A percentile compares a stretch with the other conserved stretches of the same genome.
These are phyloP conservation scores for Aspergillus fumigatiaffinis DNA, from an alignment of 2,329 filamentous ascomycete genomes.

Conservation along the genomic window DNA sequence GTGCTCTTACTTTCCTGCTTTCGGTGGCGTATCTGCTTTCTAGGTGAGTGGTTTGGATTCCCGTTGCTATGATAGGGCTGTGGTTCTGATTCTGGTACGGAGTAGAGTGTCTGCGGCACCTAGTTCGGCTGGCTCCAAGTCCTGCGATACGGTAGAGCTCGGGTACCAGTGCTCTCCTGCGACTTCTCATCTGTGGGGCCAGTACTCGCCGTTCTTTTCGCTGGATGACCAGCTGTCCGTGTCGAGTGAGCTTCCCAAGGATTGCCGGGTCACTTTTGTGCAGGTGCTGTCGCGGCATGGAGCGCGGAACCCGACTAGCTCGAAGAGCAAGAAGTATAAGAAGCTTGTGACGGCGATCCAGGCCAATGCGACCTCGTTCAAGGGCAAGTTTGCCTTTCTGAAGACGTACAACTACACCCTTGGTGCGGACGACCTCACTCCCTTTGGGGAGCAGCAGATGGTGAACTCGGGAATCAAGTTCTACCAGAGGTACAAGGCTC, in stretches of 20 bases:
- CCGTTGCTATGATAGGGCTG: not conserved
- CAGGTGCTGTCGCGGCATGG: constrained; percentile 82
- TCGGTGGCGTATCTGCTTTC: constrained; percentile 10
- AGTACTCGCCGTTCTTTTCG: constrained; percentile 81
- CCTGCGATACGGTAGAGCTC: constrained; percentile 51
- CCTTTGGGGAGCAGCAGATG: constrained; percentile 66
- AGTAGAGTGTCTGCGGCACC: constrained; percentile 8
- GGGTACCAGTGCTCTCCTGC: constrained; percentile 62
- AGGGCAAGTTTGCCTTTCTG: constrained; percentile 65
- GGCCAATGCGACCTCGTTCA: constrained; percentile 52
- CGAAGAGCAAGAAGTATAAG: constrained; percentile 63
- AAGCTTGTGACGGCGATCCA: constrained; percentile 65
- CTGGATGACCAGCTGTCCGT: constrained; percentile 60
- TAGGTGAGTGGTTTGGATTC: constrained; percentile 5
- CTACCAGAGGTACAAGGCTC: constrained; percentile 65
- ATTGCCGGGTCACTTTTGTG: constrained; percentile 74
- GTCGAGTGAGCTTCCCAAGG: constrained; percentile 55
- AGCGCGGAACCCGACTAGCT: constrained; percentile 70
- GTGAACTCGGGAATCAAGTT: constrained; percentile 72
- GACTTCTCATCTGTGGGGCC: constrained; percentile 72
- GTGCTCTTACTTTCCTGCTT: constrained; percentile 7
- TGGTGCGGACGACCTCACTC: constrained; percentile 64
- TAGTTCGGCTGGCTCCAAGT: not conserved
- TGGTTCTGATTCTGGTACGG: not conserved
- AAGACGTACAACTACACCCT: constrained; percentile 67